phyloP scores from a whole-genome alignment of 1,284 basidiomycete species.

The Cutaneotrichosporon sp. region DNA sequence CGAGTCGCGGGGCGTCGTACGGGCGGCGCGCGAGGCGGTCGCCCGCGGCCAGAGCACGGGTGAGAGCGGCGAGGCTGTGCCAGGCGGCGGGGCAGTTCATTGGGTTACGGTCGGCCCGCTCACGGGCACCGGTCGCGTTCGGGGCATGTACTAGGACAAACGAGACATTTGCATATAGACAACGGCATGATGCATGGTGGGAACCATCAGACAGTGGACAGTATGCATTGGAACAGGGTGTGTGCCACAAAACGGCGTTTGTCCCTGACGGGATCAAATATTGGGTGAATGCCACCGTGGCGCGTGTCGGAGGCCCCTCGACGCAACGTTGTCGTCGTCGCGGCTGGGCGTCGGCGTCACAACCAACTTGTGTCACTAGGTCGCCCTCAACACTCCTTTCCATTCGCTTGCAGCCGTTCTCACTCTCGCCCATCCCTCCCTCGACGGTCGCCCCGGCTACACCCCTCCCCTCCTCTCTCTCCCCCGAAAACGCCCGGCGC shows the following conservation, averaged over 20 bases:
- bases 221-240: not conserved
- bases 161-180: not conserved
- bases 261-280: conserved; percentile 1
- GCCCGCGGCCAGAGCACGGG: conserved; percentile 19
- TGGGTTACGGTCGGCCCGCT: conserved; percentile 26
- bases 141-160: conserved; percentile 29
- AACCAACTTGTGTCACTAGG: too few relatives aligned
- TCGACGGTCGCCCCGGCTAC: not conserved
- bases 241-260: conserved; percentile 9
- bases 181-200: too few relatives aligned
- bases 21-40: conserved; percentile 27
- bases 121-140: conserved; percentile 25
- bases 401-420: not conserved
- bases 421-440: too few relatives aligned
- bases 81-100: conserved; percentile 31
- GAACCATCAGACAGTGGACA: too few relatives aligned
- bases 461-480: not conserved
- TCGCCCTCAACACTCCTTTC: not conserved
- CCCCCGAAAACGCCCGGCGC: conserved; percentile 6
- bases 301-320: not conserved
- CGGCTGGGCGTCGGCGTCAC: too few relatives aligned
- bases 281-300: not conserved
- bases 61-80: conserved; percentile 25
- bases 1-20: conserved; percentile 51
- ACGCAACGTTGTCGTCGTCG: too few relatives aligned